Conservation (phyloP, 306 rosid species). For the Pyrus communis region DNA sequence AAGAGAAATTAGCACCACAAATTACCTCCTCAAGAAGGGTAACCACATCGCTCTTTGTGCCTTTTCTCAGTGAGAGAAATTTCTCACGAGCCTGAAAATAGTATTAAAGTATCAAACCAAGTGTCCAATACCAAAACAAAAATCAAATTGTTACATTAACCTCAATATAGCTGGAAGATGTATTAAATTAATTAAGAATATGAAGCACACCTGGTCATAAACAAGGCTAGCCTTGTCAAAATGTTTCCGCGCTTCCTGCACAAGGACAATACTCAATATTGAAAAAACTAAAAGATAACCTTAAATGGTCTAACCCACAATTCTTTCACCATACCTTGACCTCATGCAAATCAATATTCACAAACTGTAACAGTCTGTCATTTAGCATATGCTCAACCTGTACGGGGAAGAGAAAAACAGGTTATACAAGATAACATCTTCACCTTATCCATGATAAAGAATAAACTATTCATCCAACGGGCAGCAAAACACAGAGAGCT, state of each 20-base stretch:
- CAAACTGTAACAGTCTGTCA: slow-evolving; percentile 95
- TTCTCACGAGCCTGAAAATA: slow-evolving; percentile 81
- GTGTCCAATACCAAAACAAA: not conserved
- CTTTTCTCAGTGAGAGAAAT: slow-evolving; percentile 84
- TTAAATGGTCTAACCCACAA: not conserved
- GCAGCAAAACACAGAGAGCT: not conserved
- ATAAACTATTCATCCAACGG: not conserved
- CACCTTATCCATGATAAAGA: not conserved
- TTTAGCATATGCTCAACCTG: slow-evolving; percentile 99
- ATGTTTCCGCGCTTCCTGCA: slow-evolving; percentile 98
- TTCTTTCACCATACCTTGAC: slow-evolving; percentile 65
- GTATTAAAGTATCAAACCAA: slow-evolving; percentile 15
- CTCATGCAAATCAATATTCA: slow-evolving; percentile 83
- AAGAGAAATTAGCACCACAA: not conserved
- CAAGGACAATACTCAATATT: slow-evolving; percentile 25
- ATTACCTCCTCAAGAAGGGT: slow-evolving; percentile 77
- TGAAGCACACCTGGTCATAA: slow-evolving; percentile 78
- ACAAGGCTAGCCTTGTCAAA: slow-evolving; percentile 97
- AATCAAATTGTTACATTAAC: not conserved
- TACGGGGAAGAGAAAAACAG: slow-evolving; percentile 8
- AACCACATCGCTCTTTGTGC: slow-evolving; percentile 83
- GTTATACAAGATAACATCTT: slow-evolving; percentile 23
- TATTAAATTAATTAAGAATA: slow-evolving; percentile 5
- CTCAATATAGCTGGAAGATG: not conserved
- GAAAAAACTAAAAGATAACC: not conserved